Evolutionary conservation across 2,329 filamentous ascomycete species (phyloP), one percentile per base, ranked within the genome.

Genomic region (Bipolaris sorokiniana): DNA sequence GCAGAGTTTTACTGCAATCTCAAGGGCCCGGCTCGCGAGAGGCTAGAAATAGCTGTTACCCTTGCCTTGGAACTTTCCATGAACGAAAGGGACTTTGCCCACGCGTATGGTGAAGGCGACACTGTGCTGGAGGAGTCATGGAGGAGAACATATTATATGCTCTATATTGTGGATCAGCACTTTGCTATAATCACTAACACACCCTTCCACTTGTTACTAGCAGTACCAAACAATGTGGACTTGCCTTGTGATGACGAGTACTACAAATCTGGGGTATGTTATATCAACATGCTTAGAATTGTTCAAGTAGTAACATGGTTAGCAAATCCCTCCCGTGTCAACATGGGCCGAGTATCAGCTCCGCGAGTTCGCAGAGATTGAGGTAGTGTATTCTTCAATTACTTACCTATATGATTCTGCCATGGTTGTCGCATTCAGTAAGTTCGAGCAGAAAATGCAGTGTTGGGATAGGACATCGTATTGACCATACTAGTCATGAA

Each of bases 111-210:
- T 9, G 81, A 83, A 40, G 85, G 85, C 2, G 85, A 88, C 58
- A 81, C 86, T 0, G 81, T 92, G 1, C 73, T 93, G 2, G 90
- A 93, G 71, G 93, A 97, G 76, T 92, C 88, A 69, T 89, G 91
- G 85, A 85, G 92, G 26, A 84, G 93, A 51, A 97, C 92, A 0
- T 97, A 91, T 90, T 96, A 92, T 90, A 90, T 86, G 66, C 62
- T 90, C 5, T 91, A 88, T 67, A 82, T 91, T 22, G 83, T 90
- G 7, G 91, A 96, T 71, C 90, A 89, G 48, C 88, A 96, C 82
- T 83, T 95, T 58, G 90, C 91, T 3, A 89, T 91, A 3, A 86
- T 96, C 61, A 88, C 88, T 63, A 84, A 86, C n/a, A 84, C 85
- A 58, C 89, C 88, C 26, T 87, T 85, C 50, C 90, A 90, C 70